Conservation (phyloP, 2,329 filamentous ascomycete species). For the Aspergillus felis region DNA sequence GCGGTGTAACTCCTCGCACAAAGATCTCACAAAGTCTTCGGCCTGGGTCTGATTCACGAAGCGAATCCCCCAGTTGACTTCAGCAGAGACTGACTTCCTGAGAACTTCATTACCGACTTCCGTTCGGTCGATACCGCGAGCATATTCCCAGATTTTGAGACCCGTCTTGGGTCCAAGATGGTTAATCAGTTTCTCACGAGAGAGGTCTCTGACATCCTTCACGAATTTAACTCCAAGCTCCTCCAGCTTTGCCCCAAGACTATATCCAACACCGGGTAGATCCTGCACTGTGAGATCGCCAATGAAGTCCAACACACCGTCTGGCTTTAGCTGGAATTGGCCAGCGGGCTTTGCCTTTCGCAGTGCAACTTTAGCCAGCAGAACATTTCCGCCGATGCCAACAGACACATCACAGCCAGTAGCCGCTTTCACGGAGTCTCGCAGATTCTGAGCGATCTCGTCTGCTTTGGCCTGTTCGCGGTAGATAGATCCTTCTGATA, state of each 20-base stretch:
- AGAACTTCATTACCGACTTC: slow-evolving; percentile 83
- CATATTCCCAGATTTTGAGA: slow-evolving; percentile 83
- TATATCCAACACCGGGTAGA: slow-evolving; percentile 88
- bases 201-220: slow-evolving; percentile 72
- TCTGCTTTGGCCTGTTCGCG: slow-evolving; percentile 77
- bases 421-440: slow-evolving; percentile 65
- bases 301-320: slow-evolving; percentile 72
- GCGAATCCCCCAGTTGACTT: slow-evolving; percentile 97
- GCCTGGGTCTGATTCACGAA: slow-evolving; percentile 91
- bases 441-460: slow-evolving; percentile 63
- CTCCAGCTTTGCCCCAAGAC: slow-evolving; percentile 81
- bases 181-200: slow-evolving; percentile 70
- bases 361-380: slow-evolving; percentile 86
- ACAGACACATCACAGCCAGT: slow-evolving; percentile 88
- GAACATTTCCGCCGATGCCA: slow-evolving; percentile 84
- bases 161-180: slow-evolving; percentile 87
- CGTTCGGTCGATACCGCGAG: slow-evolving; percentile 77
- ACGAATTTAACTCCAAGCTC: slow-evolving; percentile 79
- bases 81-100: slow-evolving; percentile 91
- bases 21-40: slow-evolving; percentile 81
- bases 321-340: slow-evolving; percentile 81
- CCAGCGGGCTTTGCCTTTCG: slow-evolving; percentile 92
- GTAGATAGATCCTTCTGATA: slow-evolving; percentile 66
- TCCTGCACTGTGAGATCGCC: slow-evolving; percentile 73
- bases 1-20: slow-evolving; percentile 80